A percentile compares a stretch with the other conserved stretches of the same genome.
These are phyloP conservation scores for Diplodia mutila DNA, from an alignment of 2,329 filamentous ascomycete genomes.

Conservation along the genomic window DNA sequence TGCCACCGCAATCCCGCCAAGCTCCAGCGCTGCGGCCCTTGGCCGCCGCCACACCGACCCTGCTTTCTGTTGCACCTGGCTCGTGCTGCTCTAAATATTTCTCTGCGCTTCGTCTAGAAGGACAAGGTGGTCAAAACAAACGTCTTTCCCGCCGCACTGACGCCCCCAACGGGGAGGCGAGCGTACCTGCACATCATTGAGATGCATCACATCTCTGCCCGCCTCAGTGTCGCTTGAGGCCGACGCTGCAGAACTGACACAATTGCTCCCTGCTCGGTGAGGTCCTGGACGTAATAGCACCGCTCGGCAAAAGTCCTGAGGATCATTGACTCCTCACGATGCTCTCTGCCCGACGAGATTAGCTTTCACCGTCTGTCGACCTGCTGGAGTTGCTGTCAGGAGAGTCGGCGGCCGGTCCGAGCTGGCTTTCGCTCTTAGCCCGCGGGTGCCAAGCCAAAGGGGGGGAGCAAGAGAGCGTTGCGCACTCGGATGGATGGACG, in stretches of 20 bases:
- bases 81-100: constrained; percentile 23
- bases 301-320: constrained; percentile 21
- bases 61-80: constrained; percentile 14
- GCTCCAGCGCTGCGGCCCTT: constrained; percentile 17
- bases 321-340: neutral
- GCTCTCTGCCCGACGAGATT: neutral
- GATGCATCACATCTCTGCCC: constrained; percentile 13
- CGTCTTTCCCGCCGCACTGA: constrained; percentile 8
- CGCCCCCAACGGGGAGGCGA: constrained; percentile 13
- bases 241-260: neutral
- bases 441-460: constrained; percentile 18
- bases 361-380: neutral
- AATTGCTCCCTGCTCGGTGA: constrained; percentile 1
- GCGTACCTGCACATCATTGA: constrained; percentile 20
- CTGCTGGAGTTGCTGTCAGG: neutral
- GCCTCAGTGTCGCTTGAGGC: neutral
- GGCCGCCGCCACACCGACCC: constrained; percentile 13
- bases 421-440: neutral
- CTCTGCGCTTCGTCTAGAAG: constrained; percentile 5
- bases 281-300: constrained; percentile 6
- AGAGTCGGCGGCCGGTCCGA: constrained; percentile 1
- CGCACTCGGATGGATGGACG: constrained; percentile 10
- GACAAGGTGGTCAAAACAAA: neutral
- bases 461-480: neutral
- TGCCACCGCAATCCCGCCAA: constrained; percentile 22